A percentile compares a stretch with the other conserved stretches of the same genome.
Conservation (phyloP, 1,139 yeast species). For the Protomyces inouyei region DNA sequence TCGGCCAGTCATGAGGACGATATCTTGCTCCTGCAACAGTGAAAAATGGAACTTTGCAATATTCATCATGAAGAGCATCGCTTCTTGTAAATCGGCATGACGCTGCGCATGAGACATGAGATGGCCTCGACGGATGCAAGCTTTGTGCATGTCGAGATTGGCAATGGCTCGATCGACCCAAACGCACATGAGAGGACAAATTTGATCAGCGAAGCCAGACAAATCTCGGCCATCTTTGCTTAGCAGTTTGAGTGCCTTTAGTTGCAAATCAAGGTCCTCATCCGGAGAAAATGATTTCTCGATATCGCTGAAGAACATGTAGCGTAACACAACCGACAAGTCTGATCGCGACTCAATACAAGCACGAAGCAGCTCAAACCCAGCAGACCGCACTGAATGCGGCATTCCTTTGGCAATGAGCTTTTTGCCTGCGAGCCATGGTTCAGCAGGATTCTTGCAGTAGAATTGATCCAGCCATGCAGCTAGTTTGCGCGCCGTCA, state of each 20-base stretch:
- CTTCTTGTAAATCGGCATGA: slow-evolving; percentile 37
- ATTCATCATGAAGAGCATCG: slow-evolving; percentile 44
- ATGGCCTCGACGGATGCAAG: slow-evolving; percentile 1
- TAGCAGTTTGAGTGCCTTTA: slow-evolving; percentile 50
- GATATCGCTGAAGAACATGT: slow-evolving; percentile 60
- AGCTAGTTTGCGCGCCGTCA: slow-evolving; percentile 19
- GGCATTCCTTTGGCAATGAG: slow-evolving; percentile 48
- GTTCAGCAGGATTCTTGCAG: slow-evolving; percentile 41
- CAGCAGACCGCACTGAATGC: slow-evolving; percentile 50
- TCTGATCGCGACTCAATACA: slow-evolving; percentile 56
- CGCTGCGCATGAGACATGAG: slow-evolving; percentile 35
- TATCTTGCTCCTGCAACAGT: slow-evolving; percentile 45
- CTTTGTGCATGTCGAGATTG: slow-evolving; percentile 6
- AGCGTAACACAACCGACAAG: slow-evolving; percentile 44
- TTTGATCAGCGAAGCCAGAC: slow-evolving; percentile 25
- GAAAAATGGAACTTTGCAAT: slow-evolving; percentile 51
- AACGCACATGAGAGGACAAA: slow-evolving; percentile 34
- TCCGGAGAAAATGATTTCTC: slow-evolving; percentile 45
- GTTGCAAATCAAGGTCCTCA: slow-evolving; percentile 54
- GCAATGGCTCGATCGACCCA: slow-evolving; percentile 17
- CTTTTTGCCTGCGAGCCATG: slow-evolving; percentile 68
- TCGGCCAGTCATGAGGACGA: slow-evolving; percentile 41
- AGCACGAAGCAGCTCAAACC: slow-evolving; percentile 50
- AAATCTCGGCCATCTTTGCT: slow-evolving; percentile 61
- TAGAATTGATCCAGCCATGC: slow-evolving; percentile 7